phyloP scores from a whole-genome alignment of 306 rosid species.

The Luffa aegyptiaca region DNA sequence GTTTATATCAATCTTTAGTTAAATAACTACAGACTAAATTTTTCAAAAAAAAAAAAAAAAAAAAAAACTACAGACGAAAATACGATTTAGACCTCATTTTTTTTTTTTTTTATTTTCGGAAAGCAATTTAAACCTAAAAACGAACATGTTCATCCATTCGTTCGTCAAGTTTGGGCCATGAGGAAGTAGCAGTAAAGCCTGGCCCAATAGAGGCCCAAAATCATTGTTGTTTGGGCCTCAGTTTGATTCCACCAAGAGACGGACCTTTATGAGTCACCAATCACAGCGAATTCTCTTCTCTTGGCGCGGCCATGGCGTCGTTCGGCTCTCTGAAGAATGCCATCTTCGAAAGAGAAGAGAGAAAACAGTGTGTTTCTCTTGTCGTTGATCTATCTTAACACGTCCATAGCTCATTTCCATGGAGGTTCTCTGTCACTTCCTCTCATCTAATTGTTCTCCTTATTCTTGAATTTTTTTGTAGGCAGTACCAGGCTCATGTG shows the following conservation, averaged over 20 bases:
- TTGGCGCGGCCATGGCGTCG: constrained; percentile 29
- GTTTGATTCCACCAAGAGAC: neutral
- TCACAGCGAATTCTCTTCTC: neutral
- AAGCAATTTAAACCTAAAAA: neutral
- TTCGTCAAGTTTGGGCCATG: neutral
- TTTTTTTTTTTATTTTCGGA: neutral
- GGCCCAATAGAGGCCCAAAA: neutral
- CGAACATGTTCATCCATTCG: neutral
- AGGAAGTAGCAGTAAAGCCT: neutral
- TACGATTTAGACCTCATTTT: neutral
- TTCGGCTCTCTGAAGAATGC: constrained; percentile 32
- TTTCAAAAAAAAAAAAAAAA: no score
- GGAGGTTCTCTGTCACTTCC: neutral
- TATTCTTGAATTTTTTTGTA: neutral
- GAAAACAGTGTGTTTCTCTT: constrained; percentile 28
- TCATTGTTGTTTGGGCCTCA: neutral
- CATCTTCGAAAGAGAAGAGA: constrained; percentile 44
- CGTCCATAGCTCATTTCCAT: neutral
- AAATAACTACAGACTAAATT: no score
- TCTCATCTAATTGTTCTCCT: neutral
- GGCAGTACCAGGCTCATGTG: constrained; percentile 53
- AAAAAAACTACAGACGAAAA: no score
- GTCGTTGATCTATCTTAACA: neutral
- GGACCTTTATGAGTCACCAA: neutral
- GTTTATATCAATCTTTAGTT: no score